These are phyloP conservation scores for Opeltia flavorubescens DNA, from an alignment of 495 filamentous ascomycete species.

Conservation along the genomic window DNA sequence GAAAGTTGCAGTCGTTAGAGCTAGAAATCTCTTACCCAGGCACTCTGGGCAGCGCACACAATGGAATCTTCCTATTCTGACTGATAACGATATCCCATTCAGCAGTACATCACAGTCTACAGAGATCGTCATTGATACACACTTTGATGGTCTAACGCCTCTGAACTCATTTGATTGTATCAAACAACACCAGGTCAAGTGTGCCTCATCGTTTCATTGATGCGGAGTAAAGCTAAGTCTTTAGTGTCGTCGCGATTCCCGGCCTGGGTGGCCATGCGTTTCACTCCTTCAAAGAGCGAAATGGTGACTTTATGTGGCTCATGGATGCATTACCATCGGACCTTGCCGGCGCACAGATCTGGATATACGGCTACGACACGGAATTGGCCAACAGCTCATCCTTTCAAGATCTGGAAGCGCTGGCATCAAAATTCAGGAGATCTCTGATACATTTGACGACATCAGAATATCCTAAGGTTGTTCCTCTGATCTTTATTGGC, in stretches of 20 bases:
- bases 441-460: background rate
- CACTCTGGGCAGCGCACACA: background rate
- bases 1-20: background rate
- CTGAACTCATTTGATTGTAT: background rate
- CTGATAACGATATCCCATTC: background rate
- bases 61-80: background rate
- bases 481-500: slow-evolving; percentile 11
- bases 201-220: background rate
- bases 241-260: slow-evolving; percentile 14
- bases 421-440: slow-evolving; percentile 10
- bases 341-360: slow-evolving; percentile 7
- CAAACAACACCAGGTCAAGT: background rate
- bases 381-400: slow-evolving; percentile 2
- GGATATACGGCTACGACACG: slow-evolving; percentile 14
- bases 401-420: slow-evolving; percentile 8
- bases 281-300: slow-evolving; percentile 14
- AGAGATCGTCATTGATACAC: too few relatives aligned
- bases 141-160: slow-evolving; percentile 6
- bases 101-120: too few relatives aligned
- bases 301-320: slow-evolving; percentile 12
- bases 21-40: background rate
- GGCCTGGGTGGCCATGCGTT: slow-evolving; percentile 17
- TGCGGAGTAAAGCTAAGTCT: background rate
- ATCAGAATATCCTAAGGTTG: background rate
- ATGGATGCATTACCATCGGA: slow-evolving; percentile 12